A percentile compares a stretch with the other conserved stretches of the same genome.
These are phyloP conservation scores for Colletotrichum shisoi DNA, from an alignment of 2,329 filamentous ascomycete genomes.

Conservation along the genomic window DNA sequence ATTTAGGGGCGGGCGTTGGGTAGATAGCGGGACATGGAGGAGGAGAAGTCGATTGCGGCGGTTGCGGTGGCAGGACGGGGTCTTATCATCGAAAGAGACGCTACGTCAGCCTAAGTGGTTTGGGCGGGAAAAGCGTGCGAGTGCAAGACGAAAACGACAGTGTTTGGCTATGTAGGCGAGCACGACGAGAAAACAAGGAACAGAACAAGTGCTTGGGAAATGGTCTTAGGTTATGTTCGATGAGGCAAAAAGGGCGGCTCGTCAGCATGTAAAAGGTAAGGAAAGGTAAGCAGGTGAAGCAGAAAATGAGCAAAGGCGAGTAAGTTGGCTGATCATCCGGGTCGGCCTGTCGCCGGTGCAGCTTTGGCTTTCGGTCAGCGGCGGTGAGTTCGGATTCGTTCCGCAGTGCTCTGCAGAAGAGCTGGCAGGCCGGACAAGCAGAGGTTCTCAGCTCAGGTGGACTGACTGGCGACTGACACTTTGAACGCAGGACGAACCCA, in stretches of 20 bases:
- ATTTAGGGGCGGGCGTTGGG: slow-evolving; percentile 6
- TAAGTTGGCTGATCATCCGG: slow-evolving; percentile 2
- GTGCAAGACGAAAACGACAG: slow-evolving; percentile 26
- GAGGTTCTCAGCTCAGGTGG: not conserved
- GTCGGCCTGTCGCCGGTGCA: slow-evolving; percentile 7
- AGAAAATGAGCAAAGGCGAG: not conserved
- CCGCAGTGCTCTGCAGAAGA: slow-evolving; percentile 5
- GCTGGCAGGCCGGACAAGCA: not conserved
- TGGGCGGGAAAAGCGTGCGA: not conserved
- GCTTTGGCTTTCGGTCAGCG: slow-evolving; percentile 26
- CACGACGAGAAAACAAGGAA: slow-evolving; percentile 8
- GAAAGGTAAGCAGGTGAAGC: not conserved
- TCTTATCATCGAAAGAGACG: slow-evolving; percentile 11
- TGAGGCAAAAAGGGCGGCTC: not conserved
- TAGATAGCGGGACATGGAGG: not conserved
- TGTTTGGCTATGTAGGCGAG: slow-evolving; percentile 3
- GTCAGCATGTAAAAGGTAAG: not conserved
- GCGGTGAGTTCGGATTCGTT: slow-evolving; percentile 34
- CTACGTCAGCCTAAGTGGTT: slow-evolving; percentile 6
- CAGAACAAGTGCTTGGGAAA: not conserved
- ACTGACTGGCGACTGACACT: not conserved
- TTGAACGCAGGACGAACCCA: not conserved
- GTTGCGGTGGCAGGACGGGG: slow-evolving; percentile 1
- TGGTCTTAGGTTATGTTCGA: not conserved
- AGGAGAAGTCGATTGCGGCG: slow-evolving; percentile 8